phyloP scores from a whole-genome alignment of 257 asterid genomes.

The Gentiana macrophylla region DNA sequence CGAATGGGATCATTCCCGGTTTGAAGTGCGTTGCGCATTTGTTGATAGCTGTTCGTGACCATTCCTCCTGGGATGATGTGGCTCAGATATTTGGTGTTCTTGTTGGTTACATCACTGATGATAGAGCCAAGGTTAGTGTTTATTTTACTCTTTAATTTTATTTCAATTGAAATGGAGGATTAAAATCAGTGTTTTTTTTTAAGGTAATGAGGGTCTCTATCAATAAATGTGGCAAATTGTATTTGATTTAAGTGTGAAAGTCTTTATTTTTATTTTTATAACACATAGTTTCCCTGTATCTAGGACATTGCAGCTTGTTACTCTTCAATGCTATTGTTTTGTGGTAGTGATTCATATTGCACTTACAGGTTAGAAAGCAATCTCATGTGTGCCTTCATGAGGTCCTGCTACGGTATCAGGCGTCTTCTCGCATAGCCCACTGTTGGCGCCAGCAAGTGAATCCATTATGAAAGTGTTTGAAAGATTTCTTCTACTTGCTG shows the following conservation, averaged over 20 bases:
- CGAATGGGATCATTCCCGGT: conserved; percentile 46
- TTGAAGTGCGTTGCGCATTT: conserved; percentile 48
- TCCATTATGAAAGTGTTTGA: conserved; percentile 53
- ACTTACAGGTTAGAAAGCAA: conserved; percentile 61
- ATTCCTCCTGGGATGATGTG: conserved; percentile 50
- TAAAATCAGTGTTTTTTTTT: neutral
- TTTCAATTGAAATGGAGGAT: neutral
- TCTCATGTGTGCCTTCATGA: conserved; percentile 56
- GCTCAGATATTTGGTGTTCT: conserved; percentile 44
- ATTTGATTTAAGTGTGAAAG: too few relatives aligned
- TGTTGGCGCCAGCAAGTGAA: conserved; percentile 70
- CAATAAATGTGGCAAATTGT: too few relatives aligned
- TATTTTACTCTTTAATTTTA: neutral
- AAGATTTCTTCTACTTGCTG: conserved; percentile 75
- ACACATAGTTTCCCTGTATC: too few relatives aligned
- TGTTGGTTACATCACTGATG: conserved; percentile 43
- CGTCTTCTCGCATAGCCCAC: conserved; percentile 26
- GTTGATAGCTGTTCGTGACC: conserved; percentile 40
- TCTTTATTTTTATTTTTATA: neutral
- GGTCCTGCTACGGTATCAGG: conserved; percentile 40
- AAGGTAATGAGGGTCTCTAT: too few relatives aligned
- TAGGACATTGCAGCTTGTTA: too few relatives aligned
- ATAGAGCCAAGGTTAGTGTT: conserved; percentile 45
- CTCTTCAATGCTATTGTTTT: too few relatives aligned
- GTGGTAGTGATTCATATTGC: neutral